phyloP scores from a whole-genome alignment of 331 rosid species.

The Phaseolus coccineus region DNA sequence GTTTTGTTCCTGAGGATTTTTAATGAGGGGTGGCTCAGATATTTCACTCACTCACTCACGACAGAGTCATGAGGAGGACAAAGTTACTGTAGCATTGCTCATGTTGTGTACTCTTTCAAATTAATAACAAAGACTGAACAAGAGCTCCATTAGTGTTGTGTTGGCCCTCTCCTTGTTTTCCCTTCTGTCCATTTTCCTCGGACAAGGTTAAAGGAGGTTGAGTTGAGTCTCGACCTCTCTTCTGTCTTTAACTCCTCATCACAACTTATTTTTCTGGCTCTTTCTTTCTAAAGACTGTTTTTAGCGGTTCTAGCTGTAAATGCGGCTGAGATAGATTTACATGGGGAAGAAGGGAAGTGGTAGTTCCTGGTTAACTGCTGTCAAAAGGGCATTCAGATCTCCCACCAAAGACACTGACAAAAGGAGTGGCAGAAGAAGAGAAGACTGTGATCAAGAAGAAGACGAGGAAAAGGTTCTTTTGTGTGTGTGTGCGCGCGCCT shows the following conservation, averaged over 20 bases:
- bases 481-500: background rate
- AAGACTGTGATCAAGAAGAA: constrained; percentile 60
- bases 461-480: constrained; percentile 63
- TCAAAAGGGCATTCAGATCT: constrained; percentile 99
- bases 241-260: constrained; percentile 30
- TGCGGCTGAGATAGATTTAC: constrained; percentile 56
- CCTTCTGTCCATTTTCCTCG: background rate
- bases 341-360: constrained; percentile 95
- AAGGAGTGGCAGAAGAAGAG: constrained; percentile 58
- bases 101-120: constrained; percentile 42
- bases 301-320: constrained; percentile 49
- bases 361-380: constrained; percentile 91
- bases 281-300: constrained; percentile 31
- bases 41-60: constrained; percentile 6
- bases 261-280: constrained; percentile 48
- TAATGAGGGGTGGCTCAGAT: constrained; percentile 19
- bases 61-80: constrained; percentile 42
- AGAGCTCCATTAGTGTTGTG: background rate
- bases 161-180: constrained; percentile 33
- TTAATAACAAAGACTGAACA: constrained; percentile 40
- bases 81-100: constrained; percentile 39
- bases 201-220: constrained; percentile 37
- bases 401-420: constrained; percentile 78
- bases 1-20: background rate
- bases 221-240: constrained; percentile 15